Base-by-base conservation (phyloP, 2,329 filamentous ascomycete species). In the Trichoderma sp. region DNA sequence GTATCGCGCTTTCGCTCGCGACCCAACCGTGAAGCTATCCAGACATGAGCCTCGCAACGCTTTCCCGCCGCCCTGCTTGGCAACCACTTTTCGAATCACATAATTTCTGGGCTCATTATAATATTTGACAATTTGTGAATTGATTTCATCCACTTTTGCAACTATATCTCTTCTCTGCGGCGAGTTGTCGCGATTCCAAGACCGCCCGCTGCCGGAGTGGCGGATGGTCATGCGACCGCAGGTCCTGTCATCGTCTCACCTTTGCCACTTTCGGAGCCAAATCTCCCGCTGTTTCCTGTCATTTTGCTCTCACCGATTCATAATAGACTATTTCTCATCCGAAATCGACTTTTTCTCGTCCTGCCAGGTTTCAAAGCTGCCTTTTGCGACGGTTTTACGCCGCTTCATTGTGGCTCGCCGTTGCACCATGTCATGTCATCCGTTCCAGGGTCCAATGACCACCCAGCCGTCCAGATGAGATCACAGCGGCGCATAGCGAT, bases 11-110 rank as follows among this genome's bases (percentile, higher is more conserved):
- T 66, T 61, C 9, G 56, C 36, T 53, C 57, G 65, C 72, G 58
- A 68, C 21, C 43, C 26, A 32, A 34, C 57, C 56, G 66, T 80
- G 78, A 80, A 80, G 79, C 79, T 80, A 80, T 80, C 78, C 77
- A 74, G 79, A 81, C 74, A 72, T 74, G 72, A 69, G 72, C 69
- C 67, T 74, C 73, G 72, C 63, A 73, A 72, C 73, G 39, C 72
- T 74, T 74, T 68, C 69, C 66, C 70, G 71, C 21, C 71, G 61
- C 70, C 72, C 73, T 70, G 74, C 74, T 69, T 51, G 74, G 68
- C 76, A 36, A 32, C 69, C 73, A 47, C n/a, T 1, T 3, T 6
- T 14, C 12, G n/a, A 72, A 71, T 32, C 5, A 18, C 3, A 12
- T 1, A 1, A 6, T 28, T 43, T 21, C 24, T 58, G 18, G 1